Conservation (phyloP, 2,329 filamentous ascomycete species). For the Coniochaeta hoffmannii region DNA sequence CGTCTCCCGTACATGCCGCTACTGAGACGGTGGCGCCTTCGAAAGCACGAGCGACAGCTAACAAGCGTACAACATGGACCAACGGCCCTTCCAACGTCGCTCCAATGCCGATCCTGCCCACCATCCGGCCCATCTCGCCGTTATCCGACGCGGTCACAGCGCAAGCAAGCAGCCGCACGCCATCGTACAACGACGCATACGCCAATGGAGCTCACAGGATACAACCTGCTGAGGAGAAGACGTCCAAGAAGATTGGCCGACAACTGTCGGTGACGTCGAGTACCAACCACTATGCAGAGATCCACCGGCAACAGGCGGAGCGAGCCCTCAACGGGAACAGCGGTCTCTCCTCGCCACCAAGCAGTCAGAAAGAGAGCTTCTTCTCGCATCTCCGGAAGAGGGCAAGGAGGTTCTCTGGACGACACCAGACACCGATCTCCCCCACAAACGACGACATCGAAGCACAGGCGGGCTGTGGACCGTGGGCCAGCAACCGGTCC, state of each 20-base stretch:
- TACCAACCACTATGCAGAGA: conserved; percentile 86
- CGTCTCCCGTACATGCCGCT: conserved; percentile 34
- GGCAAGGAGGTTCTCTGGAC: conserved; percentile 83
- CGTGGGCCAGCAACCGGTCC: conserved; percentile 80
- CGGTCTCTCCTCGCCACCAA: conserved; percentile 68
- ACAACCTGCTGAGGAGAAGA: conserved; percentile 51
- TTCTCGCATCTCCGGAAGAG: conserved; percentile 96
- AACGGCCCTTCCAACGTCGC: conserved; percentile 73
- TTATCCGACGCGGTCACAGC: conserved; percentile 89
- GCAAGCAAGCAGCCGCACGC: conserved; percentile 64
- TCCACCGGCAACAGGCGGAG: conserved; percentile 86
- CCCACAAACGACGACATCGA: conserved; percentile 81
- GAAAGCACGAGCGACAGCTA: conserved; percentile 45
- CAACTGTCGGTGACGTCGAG: conserved; percentile 89
- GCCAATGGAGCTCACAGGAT: conserved; percentile 29
- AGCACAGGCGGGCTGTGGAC: conserved; percentile 83
- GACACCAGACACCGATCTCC: conserved; percentile 75
- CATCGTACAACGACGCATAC: conserved; percentile 44
- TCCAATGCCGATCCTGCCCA: conserved; percentile 93
- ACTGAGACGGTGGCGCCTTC: conserved; percentile 30
- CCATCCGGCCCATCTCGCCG: conserved; percentile 91
- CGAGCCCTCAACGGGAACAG: conserved; percentile 77
- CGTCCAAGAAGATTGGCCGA: conserved; percentile 83
- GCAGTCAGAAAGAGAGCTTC: conserved; percentile 87
- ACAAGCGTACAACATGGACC: conserved; percentile 89